Evolutionary conservation across 345 rosid species (phyloP).

Genomic region (Salix exigua): DNA sequence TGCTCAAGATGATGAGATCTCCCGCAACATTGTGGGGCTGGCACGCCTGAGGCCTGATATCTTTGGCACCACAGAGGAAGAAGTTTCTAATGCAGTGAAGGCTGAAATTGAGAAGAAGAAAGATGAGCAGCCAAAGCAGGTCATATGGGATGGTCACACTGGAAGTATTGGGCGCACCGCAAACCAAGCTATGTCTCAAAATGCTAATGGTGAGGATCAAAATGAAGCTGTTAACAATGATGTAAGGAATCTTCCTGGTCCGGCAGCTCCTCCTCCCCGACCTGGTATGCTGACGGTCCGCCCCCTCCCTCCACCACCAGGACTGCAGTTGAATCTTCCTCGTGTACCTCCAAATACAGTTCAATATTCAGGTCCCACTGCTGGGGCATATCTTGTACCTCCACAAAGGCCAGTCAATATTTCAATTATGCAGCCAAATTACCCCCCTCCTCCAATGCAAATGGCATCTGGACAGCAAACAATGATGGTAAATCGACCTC

Average conservation of each 20-base stretch:
- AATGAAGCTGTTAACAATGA: slow-evolving; percentile 39
- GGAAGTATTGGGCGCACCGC: slow-evolving; percentile 94
- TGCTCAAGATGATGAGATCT: slow-evolving; percentile 89
- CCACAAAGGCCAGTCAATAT: slow-evolving; percentile 60
- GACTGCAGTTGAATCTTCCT: slow-evolving; percentile 71
- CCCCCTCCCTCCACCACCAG: slow-evolving; percentile 84
- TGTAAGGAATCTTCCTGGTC: slow-evolving; percentile 66
- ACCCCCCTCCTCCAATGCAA: slow-evolving; percentile 58
- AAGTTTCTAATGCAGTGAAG: slow-evolving; percentile 89
- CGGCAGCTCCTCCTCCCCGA: slow-evolving; percentile 78
- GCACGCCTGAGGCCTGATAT: slow-evolving; percentile 90
- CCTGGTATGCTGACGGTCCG: slow-evolving; percentile 61
- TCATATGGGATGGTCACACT: slow-evolving; percentile 92
- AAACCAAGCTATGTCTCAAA: slow-evolving; percentile 77
- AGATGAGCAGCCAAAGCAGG: slow-evolving; percentile 89
- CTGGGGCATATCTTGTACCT: slow-evolving; percentile 45
- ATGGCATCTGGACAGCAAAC: slow-evolving; percentile 57
- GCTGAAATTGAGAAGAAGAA: slow-evolving; percentile 93
- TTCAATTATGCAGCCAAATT: slow-evolving; percentile 57
- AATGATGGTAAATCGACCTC: slow-evolving; percentile 57
- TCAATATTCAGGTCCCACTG: slow-evolving; percentile 42
- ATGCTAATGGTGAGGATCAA: slow-evolving; percentile 52
- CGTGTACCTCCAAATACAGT: slow-evolving; percentile 55
- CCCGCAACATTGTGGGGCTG: slow-evolving; percentile 80
- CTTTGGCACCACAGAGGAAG: slow-evolving; percentile 91